A percentile compares a stretch with the other conserved stretches of the same genome.
phyloP scores from a whole-genome alignment of 768 basidiomycete genomes.

The Podaxis sp. region DNA sequence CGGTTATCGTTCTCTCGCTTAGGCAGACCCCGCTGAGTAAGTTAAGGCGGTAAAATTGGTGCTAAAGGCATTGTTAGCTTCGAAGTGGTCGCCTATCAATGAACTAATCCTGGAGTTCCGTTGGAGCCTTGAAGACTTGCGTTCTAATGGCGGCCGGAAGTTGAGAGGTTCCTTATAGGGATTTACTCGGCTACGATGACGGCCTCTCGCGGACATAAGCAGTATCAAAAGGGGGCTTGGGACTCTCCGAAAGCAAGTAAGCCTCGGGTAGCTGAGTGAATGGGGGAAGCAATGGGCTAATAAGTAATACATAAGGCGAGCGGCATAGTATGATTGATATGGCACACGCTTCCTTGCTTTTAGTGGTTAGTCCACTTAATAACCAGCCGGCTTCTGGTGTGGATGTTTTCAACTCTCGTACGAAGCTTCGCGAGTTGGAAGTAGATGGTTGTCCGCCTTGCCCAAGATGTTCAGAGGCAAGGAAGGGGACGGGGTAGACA shows the following conservation, averaged over 20 bases:
- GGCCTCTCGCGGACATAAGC: slow-evolving; percentile 9
- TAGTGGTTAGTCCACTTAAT: slow-evolving; percentile 3
- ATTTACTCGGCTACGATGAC: neutral
- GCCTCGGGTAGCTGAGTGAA: neutral
- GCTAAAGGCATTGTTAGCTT: neutral
- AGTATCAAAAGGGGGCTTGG: neutral
- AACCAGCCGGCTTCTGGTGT: neutral
- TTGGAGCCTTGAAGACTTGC: neutral
- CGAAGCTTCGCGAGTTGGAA: neutral
- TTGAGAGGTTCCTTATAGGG: neutral
- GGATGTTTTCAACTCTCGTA: neutral
- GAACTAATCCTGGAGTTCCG: neutral
- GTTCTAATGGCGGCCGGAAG: neutral
- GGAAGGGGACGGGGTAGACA: no score
- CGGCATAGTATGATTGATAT: neutral
- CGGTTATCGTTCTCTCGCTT: no score
- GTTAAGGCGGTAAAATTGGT: no score
- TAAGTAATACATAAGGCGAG: neutral
- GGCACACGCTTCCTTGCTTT: neutral
- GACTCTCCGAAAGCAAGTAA: neutral
- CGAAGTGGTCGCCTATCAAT: neutral
- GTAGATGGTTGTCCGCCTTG: neutral
- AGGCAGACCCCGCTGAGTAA: no score
- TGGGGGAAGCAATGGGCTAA: neutral
- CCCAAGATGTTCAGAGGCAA: no score